Evolutionary conservation across 78 protist genomes (phyloP).

Genomic region (slime mould (Dictyostelium discoideum)): dicty_2.7 NC_007090.3:1512001-1512500

Average conservation of each 20-base stretch:
- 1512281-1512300: slow-evolving; percentile 19
- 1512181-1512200: background rate
- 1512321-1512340: slow-evolving; percentile 27
- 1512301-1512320: slow-evolving; percentile 46
- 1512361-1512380: slow-evolving; percentile 30
- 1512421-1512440: slow-evolving; percentile 56
- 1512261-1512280: background rate
- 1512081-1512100: background rate
- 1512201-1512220: background rate
- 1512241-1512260: background rate
- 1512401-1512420: slow-evolving; percentile 33
- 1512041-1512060: slow-evolving; percentile 63
- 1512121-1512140: background rate
- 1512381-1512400: background rate
- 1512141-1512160: background rate
- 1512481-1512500: slow-evolving; percentile 6
- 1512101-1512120: background rate
- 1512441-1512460: slow-evolving; percentile 37
- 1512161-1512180: background rate
- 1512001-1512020: slow-evolving; percentile 72
- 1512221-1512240: too few species aligned
- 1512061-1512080: slow-evolving; percentile 25
- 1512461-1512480: slow-evolving; percentile 40
- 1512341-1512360: slow-evolving; percentile 37
- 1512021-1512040: slow-evolving; percentile 47